These are phyloP conservation scores for Malassezia caprae DNA, from an alignment of 1,284 basidiomycete species.

Conservation along the genomic window DNA sequence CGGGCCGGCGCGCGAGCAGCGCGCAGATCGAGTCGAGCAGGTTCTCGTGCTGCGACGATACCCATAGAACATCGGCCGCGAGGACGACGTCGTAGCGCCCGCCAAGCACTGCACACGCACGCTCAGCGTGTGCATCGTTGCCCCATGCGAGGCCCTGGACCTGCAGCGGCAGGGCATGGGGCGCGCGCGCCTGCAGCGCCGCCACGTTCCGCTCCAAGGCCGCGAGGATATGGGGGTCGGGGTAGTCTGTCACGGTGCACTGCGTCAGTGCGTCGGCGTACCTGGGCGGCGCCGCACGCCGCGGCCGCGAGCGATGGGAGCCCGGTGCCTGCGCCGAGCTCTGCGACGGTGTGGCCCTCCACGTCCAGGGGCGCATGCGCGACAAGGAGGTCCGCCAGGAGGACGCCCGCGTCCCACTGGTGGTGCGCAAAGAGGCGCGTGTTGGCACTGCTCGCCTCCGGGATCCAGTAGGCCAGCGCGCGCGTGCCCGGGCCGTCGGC, in stretches of 20 bases:
- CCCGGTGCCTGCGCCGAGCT: slow-evolving; percentile 40
- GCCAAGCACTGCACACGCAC: not conserved
- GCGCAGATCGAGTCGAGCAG: slow-evolving; percentile 30
- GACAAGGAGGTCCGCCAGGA: slow-evolving; percentile 29
- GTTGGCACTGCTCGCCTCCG: slow-evolving; percentile 25
- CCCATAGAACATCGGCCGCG: slow-evolving; percentile 42
- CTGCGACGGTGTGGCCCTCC: slow-evolving; percentile 21
- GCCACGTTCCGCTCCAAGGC: slow-evolving; percentile 4
- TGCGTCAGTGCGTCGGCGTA: not conserved
- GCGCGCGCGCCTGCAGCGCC: not conserved
- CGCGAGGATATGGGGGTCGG: slow-evolving; percentile 13
- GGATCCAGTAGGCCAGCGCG: slow-evolving; percentile 24
- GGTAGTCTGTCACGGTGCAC: slow-evolving; percentile 20
- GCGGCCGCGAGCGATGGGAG: slow-evolving; percentile 29
- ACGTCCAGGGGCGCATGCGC: slow-evolving; percentile 21
- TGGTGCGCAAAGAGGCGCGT: slow-evolving; percentile 41
- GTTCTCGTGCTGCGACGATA: slow-evolving; percentile 32
- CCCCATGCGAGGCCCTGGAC: slow-evolving; percentile 14
- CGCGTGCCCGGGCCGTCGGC: not conserved
- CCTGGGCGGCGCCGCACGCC: slow-evolving; percentile 17
- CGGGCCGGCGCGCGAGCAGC: slow-evolving; percentile 20
- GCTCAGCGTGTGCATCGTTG: slow-evolving; percentile 6
- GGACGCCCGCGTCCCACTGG: slow-evolving; percentile 43
- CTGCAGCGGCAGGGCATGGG: not conserved
- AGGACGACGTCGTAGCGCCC: slow-evolving; percentile 28